Evolutionary conservation across 805 yeast species (phyloP).

Genomic region (Lachancea sp.): DNA sequence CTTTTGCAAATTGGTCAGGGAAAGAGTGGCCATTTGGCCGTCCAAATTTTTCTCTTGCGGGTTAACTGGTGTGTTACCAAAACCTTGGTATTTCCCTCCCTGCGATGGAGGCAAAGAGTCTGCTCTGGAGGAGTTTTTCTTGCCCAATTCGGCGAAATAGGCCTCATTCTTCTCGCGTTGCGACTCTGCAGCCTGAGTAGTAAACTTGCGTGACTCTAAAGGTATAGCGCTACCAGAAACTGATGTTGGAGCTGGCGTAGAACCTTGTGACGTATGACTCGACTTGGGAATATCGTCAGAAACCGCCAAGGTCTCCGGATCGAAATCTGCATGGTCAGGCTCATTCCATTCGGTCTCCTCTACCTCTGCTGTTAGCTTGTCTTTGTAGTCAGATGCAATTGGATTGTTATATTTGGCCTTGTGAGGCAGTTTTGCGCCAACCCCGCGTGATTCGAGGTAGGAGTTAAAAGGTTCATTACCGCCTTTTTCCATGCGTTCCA

Average conservation of each 20-base stretch:
- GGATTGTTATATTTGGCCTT: slow-evolving; percentile 76
- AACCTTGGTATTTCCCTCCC: slow-evolving; percentile 90
- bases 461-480: slow-evolving; percentile 74
- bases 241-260: slow-evolving; percentile 3
- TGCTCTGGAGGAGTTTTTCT: slow-evolving; percentile 64
- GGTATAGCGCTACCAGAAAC: slow-evolving; percentile 19
- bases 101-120: slow-evolving; percentile 81
- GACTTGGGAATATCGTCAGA: slow-evolving; percentile 5
- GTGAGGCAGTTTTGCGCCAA: slow-evolving; percentile 58
- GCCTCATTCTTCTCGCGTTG: slow-evolving; percentile 65
- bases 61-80: slow-evolving; percentile 66
- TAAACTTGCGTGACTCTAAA: slow-evolving; percentile 39
- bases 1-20: slow-evolving; percentile 59
- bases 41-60: slow-evolving; percentile 14
- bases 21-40: slow-evolving; percentile 38
- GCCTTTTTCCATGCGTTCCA: slow-evolving; percentile 85
- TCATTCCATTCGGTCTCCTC: slow-evolving; percentile 68
- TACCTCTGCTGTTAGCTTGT: slow-evolving; percentile 63
- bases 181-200: slow-evolving; percentile 30
- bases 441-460: slow-evolving; percentile 67
- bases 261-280: neutral
- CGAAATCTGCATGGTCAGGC: slow-evolving; percentile 48
- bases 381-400: slow-evolving; percentile 92
- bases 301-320: slow-evolving; percentile 20
- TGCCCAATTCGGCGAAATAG: slow-evolving; percentile 76